Evolutionary conservation across 2,329 filamentous ascomycete species (phyloP), one percentile per base, ranked within the genome.

Genomic region (Dothideomycetes sp.): DNA sequence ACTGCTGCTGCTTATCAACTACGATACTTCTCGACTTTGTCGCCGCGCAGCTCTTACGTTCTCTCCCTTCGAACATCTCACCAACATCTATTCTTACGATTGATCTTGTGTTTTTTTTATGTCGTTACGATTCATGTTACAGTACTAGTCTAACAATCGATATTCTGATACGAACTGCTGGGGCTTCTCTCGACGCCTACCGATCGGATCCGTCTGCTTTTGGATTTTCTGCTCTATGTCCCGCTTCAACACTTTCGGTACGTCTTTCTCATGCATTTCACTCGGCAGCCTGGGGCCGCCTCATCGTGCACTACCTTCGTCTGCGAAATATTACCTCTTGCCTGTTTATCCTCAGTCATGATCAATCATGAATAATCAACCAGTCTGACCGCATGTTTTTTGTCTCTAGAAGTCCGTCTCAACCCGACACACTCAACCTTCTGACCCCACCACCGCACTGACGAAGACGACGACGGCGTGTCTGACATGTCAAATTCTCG

Each of bases 221-320:
- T n/a, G 24, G 6, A 23, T 13, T 23, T 9, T 18, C 35, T 29
- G 27, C 27, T 39, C 24, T 28, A 39, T 39, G 35, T 29, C 35
- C 28, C 33, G 37, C 37, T 33, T 16, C 33, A 27, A 40, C 29
- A 24, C 25, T 20, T 29, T 29, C 37, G 37, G 37, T 40, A 40
- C 37, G 37, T 29, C 35, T 39, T 40, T 24, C 31, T 24, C 16
- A 32, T 33, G 37, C 37, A 19, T 33, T 19, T 33, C 19, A 22
- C 4, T 40, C 37, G 37, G 37, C 28, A 40, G 30, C 19, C 22
- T 40, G 37, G 37, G 37, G 37, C 37, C 37, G 37, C n/a, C n/a
- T 22, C 33, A 19, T 40, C 33, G 37, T 33, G 37, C 37, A 32
- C 37, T 22, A 25, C 27, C 20, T n/a, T n/a, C n/a, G 29, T n/a